Base-by-base conservation (phyloP, 805 yeast species). In the Citeromyces nyonsensis region DNA sequence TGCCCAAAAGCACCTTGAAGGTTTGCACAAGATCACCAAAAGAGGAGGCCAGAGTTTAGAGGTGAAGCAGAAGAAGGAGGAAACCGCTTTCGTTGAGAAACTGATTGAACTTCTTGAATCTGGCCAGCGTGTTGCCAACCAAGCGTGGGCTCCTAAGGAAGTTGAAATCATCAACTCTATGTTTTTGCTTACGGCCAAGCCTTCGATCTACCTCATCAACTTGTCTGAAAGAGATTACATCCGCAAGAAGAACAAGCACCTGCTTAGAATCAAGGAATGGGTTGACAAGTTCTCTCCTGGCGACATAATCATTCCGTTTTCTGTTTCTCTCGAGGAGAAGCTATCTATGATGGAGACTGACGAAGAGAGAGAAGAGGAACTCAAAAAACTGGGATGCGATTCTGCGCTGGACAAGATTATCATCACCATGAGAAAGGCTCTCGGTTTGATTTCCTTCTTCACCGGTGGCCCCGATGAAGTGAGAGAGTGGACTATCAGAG, bases 281-380 rank as follows among this genome's bases (percentile, higher is more conserved):
- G 65, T 81, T 22, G 57, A 55, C 18, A 62, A 61, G 31, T 67
- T 74, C 48, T 69, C 82, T 10, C 84, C 88, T 5, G 71, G 73
- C 31, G 93, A 80, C 56, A 57, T 78, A 38, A 80, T 91, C 50
- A 83, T 91, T 45, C 98, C 98, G 55, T 70, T 91, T 56, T 78
- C 94, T 34, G 95, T 91, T 35, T 78, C 78, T 39, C 68, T 83
- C 44, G 99, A 91, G 69, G 95, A 83, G 62, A 81, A 77, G 57
- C 69, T 91, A 49, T 81, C 96, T 28, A 75, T 69, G 43, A 70
- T 91, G 85, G 91, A 69, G 53, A 64, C 80, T 36, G 93, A 81
- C 28, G 54, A 49, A 31, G 55, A 47, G 35, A 49, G 56, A 43
- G 51, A 35, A 12, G 54, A 42, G 32, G 56, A 53, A 33, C 58